These are phyloP conservation scores for Penicillium sp. DNA, from an alignment of 2,329 filamentous ascomycete genomes.

Conservation along the genomic window DNA sequence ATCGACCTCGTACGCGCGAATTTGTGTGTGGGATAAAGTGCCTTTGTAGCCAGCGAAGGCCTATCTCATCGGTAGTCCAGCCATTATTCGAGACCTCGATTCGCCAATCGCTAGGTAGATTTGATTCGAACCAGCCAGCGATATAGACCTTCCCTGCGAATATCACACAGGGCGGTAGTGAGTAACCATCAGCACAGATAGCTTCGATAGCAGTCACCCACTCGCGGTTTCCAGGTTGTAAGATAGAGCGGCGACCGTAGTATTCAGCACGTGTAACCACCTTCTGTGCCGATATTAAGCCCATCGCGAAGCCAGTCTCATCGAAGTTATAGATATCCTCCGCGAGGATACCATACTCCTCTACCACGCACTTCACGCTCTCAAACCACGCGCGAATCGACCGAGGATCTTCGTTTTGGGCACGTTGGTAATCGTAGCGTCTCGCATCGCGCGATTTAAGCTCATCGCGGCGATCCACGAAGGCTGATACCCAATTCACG, in stretches of 20 bases:
- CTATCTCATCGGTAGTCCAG: background rate
- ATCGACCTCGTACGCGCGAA: too few species aligned
- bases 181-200: constrained; percentile 1
- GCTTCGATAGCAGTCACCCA: background rate
- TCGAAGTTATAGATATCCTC: constrained; percentile 19
- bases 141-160: background rate
- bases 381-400: background rate
- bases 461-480: background rate
- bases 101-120: constrained; percentile 5
- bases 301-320: constrained; percentile 9
- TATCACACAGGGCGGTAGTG: constrained; percentile 5
- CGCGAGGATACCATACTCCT: background rate
- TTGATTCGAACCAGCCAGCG: background rate
- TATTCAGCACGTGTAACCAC: too few species aligned
- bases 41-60: too few species aligned
- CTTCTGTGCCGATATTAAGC: constrained; percentile 1
- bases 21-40: too few species aligned
- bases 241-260: background rate
- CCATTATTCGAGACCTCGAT: constrained; percentile 8
- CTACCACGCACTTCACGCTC: background rate
- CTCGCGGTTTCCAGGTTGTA: background rate
- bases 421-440: background rate
- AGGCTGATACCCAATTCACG: background rate
- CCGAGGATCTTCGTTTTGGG: background rate
- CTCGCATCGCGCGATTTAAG: background rate